Evolutionary conservation across 352 stramenopile genomes (phyloP), one percentile per base, ranked within the genome.

Genomic region (Pythium periplocum): DNA sequence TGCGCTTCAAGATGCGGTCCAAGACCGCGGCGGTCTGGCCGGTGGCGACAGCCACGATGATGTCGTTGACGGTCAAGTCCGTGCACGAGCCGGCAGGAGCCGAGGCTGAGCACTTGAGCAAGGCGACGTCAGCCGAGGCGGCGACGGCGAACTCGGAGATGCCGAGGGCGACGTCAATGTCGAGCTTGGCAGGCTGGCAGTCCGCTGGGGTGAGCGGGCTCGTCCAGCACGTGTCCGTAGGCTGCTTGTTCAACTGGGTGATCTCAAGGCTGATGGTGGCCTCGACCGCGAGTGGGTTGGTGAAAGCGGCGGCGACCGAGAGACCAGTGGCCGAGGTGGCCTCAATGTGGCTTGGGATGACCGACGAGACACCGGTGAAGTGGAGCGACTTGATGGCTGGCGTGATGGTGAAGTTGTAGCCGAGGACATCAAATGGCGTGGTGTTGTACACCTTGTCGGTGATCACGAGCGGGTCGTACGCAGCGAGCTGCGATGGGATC

Each of bases 221-320:
- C 44, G 73, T 71, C 71, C 73, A 83, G 71, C 75, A 84, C 45
- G 84, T 64, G 49, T 80, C 63, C 55, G 71, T 84, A 72, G 74
- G 86, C 53, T 77, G 74, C 55, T 79, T 65, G 60, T 86, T 53
- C 33, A 71, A 64, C 69, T 83, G 73, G 50, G 69, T 60, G 52
- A 86, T 72, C 50, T 77, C 61, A 39, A 87, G 49, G 31, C 51
- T 60, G 33, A 87, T n/a, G 32, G 60, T 73, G 40, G 54, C 70
- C 44, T 69, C 45, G 11, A 83, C 31, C 31, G 68, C 48, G 35
- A 86, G 49, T 9, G 52, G 64, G 35, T 64, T 71, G 2, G 59
- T 71, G 47, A 86, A 84, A 55, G 61, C 53, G 36, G 66, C 70
- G 39, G 72, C 74, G 35, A 85, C 39, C 26, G 68, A 48, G 11